Evolutionary conservation across 257 asterid genomes (phyloP).

Genomic region (Capsicum pubescens): DNA sequence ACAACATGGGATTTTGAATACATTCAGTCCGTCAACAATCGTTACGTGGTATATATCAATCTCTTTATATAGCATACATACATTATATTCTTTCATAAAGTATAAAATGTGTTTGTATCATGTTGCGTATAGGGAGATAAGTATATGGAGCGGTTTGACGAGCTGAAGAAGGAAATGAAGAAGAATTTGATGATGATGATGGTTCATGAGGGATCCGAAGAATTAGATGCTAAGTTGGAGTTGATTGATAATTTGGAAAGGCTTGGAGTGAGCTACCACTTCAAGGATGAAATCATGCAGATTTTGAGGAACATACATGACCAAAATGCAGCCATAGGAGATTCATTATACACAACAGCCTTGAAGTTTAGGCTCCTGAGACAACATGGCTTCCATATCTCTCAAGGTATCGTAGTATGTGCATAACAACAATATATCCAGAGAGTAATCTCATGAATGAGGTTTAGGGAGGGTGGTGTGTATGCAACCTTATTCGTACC

Average conservation of each 20-base stretch:
- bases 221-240: slow-evolving; percentile 30
- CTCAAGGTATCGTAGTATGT: no score
- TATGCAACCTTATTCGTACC: no score
- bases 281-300: slow-evolving; percentile 36
- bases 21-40: slow-evolving; percentile 39
- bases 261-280: slow-evolving; percentile 47
- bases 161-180: no score
- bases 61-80: no score
- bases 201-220: slow-evolving; percentile 14
- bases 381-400: slow-evolving; percentile 34
- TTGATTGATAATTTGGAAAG: slow-evolving; percentile 46
- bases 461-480: no score
- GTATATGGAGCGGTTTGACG: no score
- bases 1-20: slow-evolving; percentile 42
- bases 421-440: no score
- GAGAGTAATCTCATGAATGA: no score
- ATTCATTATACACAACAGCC: slow-evolving; percentile 38
- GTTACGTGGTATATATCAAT: no score
- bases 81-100: no score
- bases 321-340: not conserved
- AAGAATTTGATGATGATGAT: not conserved
- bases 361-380: slow-evolving; percentile 49
- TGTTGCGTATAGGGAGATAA: no score
- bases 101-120: no score
- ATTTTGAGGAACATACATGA: not conserved